A percentile compares a stretch with the other conserved stretches of the same genome.
Conservation (phyloP, 768 basidiomycete genomes). For the Kondoa subrosea region DNA sequence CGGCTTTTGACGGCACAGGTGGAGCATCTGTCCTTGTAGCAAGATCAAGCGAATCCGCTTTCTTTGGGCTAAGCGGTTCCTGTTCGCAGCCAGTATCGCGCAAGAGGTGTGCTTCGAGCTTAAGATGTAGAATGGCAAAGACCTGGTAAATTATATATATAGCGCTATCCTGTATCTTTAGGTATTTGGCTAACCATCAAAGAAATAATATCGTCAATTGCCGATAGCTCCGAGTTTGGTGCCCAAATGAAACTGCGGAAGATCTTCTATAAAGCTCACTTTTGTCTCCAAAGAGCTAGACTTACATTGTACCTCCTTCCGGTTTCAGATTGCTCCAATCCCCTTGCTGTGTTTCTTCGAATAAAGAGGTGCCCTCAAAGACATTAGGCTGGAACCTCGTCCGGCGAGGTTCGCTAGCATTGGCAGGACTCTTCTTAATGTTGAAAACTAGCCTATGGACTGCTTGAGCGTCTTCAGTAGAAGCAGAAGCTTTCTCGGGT, state of each 20-base stretch:
- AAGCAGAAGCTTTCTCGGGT: too few relatives aligned
- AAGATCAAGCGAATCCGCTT: too few relatives aligned
- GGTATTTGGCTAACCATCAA: too few relatives aligned
- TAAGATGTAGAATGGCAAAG: too few relatives aligned
- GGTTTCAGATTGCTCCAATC: background rate
- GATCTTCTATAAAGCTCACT: background rate
- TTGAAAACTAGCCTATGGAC: background rate
- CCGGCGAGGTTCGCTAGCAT: background rate
- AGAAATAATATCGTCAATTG: background rate
- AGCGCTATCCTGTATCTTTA: too few relatives aligned
- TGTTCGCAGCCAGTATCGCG: too few relatives aligned
- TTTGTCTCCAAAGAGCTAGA: background rate
- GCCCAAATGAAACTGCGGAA: background rate
- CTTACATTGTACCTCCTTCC: background rate
- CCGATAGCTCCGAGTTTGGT: background rate
- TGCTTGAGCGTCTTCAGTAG: too few relatives aligned
- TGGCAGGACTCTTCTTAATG: background rate
- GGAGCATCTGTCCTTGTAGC: too few relatives aligned
- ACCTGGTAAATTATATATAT: too few relatives aligned
- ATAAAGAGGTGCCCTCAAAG: background rate
- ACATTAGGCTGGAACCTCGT: background rate
- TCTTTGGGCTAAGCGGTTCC: too few relatives aligned
- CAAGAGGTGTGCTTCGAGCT: too few relatives aligned
- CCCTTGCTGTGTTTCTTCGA: background rate
- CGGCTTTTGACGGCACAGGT: too few relatives aligned